Evolutionary conservation across 2,329 filamentous ascomycete genomes (phyloP), one percentile per base, ranked within the genome.

Genomic region (Ilyonectria mors-panacis): DNA sequence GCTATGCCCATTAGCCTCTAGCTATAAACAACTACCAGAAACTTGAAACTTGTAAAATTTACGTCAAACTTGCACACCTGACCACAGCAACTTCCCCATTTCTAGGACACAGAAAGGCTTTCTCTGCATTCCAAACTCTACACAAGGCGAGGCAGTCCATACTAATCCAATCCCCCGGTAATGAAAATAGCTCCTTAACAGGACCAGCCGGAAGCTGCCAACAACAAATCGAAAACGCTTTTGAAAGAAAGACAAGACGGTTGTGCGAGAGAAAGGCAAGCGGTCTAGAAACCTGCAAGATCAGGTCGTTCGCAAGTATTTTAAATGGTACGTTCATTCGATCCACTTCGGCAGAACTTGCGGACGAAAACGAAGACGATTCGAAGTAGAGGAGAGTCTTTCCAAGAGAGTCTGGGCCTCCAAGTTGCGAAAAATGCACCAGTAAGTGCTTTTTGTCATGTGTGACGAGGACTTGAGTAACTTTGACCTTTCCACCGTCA

Each of bases 91-190:
- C 35, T 8, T 37, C 35, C 7, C 35, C 35, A 37, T 37, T 76
- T 59, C 67, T 70, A 17, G 73, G 74, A 64, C 72, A 77, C 8
- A 75, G 62, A 23, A 76, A 66, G 17, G 67, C 63, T 44, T 61
- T 73, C 47, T 77, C 71, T 1, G 13, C 51, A 9, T 26, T 59
- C 61, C 61, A 64, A 5, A 73, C 66, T 70, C 37, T 51, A 51
- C 67, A 75, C 10, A 75, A 51, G 10, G 65, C 59, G 26, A 74
- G 47, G 35, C 59, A 67, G 39, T 77, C 72, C 28, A 56, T 67
- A 59, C 66, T 73, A 13, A 76, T 72, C 74, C 73, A 77, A 54
- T 76, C 72, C 37, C 75, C 70, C 2, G 75, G 76, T 28, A 77
- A 56, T 8, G 56, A 63, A 63, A 75, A 76, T 13, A 73, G 50